Conservation (phyloP, 768 basidiomycete species). For the Glaciozyma antarctica region DNA sequence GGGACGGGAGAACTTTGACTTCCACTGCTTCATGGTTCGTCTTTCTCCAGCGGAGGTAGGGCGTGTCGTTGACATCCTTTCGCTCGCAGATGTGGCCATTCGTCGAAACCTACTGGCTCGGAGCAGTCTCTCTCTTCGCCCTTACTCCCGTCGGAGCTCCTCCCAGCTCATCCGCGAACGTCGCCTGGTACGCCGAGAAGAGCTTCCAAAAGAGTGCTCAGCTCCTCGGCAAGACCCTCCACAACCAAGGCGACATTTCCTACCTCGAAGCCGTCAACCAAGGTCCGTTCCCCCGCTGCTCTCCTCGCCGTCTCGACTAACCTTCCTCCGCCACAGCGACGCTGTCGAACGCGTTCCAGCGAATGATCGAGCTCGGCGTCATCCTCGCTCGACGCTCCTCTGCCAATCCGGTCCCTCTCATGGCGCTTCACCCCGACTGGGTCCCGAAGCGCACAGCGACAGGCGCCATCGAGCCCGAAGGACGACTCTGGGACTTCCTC, state of each 20-base stretch:
- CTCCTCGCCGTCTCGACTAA: neutral
- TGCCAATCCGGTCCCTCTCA: conserved; percentile 25
- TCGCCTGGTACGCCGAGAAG: conserved; percentile 27
- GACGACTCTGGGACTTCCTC: conserved; percentile 28
- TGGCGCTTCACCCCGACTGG: conserved; percentile 32
- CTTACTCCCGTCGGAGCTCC: conserved; percentile 8
- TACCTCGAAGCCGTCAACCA: conserved; percentile 34
- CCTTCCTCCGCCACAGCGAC: conserved; percentile 10
- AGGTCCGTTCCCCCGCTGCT: neutral
- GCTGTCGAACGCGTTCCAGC: conserved; percentile 31
- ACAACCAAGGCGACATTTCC: conserved; percentile 30
- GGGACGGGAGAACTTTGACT: conserved; percentile 29
- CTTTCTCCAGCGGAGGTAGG: neutral
- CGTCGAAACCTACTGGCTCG: conserved; percentile 30
- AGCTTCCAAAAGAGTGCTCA: conserved; percentile 20
- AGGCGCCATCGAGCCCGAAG: conserved; percentile 20
- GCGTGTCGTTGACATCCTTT: too few species aligned
- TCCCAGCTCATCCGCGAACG: neutral
- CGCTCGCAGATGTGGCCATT: conserved; percentile 19
- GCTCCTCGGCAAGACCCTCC: conserved; percentile 26
- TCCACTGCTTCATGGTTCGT: conserved; percentile 30
- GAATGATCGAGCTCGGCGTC: conserved; percentile 29
- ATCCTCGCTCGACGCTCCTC: conserved; percentile 22
- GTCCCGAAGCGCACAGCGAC: conserved; percentile 5
- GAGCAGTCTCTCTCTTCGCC: conserved; percentile 28